Evolutionary conservation across 2,329 filamentous ascomycete species (phyloP).

Genomic region (Monosporascus sp.): DNA sequence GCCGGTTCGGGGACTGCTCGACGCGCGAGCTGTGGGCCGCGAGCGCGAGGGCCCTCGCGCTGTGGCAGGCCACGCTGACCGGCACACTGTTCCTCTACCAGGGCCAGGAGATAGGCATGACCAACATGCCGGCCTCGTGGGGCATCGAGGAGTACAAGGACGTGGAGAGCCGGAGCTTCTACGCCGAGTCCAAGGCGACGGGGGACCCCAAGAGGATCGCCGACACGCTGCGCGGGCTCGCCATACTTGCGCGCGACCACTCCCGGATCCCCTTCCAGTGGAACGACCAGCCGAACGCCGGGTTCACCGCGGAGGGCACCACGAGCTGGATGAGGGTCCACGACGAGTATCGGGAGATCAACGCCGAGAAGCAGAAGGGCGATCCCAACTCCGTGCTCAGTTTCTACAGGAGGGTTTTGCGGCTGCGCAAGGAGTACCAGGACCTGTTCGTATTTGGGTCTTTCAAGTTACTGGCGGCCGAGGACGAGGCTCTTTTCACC

Average conservation of each 20-base stretch:
- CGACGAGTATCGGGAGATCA: conserved; percentile 50
- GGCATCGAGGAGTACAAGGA: conserved; percentile 48
- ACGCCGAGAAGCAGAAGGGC: conserved; percentile 44
- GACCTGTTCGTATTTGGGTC: conserved; percentile 58
- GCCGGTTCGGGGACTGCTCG: conserved; percentile 45
- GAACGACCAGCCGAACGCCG: conserved; percentile 51
- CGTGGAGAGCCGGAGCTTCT: conserved; percentile 49
- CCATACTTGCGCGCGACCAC: conserved; percentile 58
- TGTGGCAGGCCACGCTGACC: conserved; percentile 43
- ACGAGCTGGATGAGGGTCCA: conserved; percentile 66
- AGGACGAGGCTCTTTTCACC: conserved; percentile 50
- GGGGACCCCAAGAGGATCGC: conserved; percentile 31
- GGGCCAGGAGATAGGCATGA: conserved; percentile 58
- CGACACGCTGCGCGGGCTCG: conserved; percentile 46
- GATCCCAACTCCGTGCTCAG: conserved; percentile 47
- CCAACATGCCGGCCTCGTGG: conserved; percentile 48
- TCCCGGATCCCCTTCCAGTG: conserved; percentile 64
- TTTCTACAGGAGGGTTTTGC: conserved; percentile 54
- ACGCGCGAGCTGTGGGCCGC: conserved; percentile 36
- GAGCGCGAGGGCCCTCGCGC: conserved; percentile 48
- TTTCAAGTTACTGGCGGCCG: conserved; percentile 49
- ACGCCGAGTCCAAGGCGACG: conserved; percentile 36
- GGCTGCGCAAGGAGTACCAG: conserved; percentile 47
- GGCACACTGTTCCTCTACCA: conserved; percentile 56
- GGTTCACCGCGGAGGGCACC: conserved; percentile 45